phyloP scores from a whole-genome alignment of 176 grass and related monocot species.

The Bolboschoenus planiculmis region DNA sequence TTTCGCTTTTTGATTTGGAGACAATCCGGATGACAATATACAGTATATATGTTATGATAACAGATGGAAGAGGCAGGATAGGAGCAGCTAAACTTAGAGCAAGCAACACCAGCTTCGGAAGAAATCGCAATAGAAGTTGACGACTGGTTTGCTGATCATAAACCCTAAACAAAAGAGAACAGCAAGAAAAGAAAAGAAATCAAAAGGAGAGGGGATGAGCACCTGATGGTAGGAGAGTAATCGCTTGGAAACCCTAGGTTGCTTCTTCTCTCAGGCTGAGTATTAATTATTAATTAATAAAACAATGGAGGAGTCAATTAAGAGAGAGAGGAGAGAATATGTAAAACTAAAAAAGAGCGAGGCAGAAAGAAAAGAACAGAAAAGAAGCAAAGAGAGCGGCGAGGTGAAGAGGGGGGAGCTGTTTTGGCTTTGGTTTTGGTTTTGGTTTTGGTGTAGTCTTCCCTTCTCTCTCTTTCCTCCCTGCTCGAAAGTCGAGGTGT shows the following conservation, averaged over 20 bases:
- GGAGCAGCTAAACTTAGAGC: not conserved
- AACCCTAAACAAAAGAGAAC: not conserved
- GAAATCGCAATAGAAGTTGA: constrained; percentile 1
- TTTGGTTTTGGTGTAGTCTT: not conserved
- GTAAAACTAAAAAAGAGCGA: not conserved
- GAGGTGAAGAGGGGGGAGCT: not conserved
- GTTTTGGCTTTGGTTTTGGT: not conserved
- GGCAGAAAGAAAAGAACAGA: not conserved
- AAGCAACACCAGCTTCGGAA: too few relatives aligned
- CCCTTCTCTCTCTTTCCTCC: not conserved
- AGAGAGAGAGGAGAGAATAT: not conserved
- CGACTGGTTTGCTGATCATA: not conserved
- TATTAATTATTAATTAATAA: not conserved
- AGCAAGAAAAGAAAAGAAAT: not conserved
- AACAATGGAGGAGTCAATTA: too few relatives aligned
- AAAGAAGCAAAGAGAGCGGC: too few relatives aligned
- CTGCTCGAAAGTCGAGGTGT: not conserved
- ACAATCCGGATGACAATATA: not conserved
- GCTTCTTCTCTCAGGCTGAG: not conserved
- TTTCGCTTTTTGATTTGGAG: not conserved
- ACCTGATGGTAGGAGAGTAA: not conserved
- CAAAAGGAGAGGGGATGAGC: not conserved
- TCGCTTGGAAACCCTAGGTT: constrained; percentile 47
- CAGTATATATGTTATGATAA: not conserved
- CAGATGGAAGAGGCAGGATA: not conserved